phyloP scores from a whole-genome alignment of 2,329 filamentous ascomycete genomes.

The Exophiala oligosperma region DNA sequence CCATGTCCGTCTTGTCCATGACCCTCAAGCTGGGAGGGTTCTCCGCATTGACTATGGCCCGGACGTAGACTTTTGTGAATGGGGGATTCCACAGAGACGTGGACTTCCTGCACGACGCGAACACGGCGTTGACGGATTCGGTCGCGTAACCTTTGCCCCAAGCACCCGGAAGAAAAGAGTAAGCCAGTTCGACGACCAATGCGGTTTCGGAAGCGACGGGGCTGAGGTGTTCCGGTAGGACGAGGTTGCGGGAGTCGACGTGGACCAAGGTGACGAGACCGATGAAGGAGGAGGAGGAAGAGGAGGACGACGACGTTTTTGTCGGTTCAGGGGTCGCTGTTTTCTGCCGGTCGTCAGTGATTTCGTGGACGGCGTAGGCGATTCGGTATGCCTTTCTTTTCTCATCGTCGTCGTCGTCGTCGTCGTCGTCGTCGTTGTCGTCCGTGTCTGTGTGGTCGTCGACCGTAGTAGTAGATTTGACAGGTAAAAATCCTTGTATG shows the following conservation, averaged over 20 bases:
- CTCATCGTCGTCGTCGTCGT: slow-evolving; percentile 1
- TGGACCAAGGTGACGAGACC: slow-evolving; percentile 31
- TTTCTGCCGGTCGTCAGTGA: slow-evolving; percentile 3
- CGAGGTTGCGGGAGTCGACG: slow-evolving; percentile 22
- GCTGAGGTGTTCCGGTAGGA: slow-evolving; percentile 20
- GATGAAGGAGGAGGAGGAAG: slow-evolving; percentile 24
- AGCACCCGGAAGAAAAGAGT: slow-evolving; percentile 24
- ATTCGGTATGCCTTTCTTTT: slow-evolving; percentile 28
- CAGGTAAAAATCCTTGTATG: slow-evolving; percentile 24
- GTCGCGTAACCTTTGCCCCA: slow-evolving; percentile 31
- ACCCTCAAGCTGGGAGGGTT: slow-evolving; percentile 35
- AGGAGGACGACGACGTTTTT: not conserved
- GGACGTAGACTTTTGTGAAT: slow-evolving; percentile 33
- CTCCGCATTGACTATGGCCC: slow-evolving; percentile 34
- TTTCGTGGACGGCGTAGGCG: slow-evolving; percentile 33
- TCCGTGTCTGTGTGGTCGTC: not conserved
- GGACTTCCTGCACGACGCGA: slow-evolving; percentile 25
- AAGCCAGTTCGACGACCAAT: slow-evolving; percentile 28
- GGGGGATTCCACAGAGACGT: slow-evolving; percentile 27
- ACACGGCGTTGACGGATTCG: slow-evolving; percentile 29
- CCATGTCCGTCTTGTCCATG: slow-evolving; percentile 34
- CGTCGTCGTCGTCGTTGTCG: slow-evolving; percentile 4
- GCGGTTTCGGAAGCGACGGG: slow-evolving; percentile 15
- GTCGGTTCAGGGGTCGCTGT: too few relatives aligned
- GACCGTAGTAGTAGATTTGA: not conserved